Base-by-base conservation (phyloP, 2,329 filamentous ascomycete genomes). In the Ceratocystis alfenasii region DNA sequence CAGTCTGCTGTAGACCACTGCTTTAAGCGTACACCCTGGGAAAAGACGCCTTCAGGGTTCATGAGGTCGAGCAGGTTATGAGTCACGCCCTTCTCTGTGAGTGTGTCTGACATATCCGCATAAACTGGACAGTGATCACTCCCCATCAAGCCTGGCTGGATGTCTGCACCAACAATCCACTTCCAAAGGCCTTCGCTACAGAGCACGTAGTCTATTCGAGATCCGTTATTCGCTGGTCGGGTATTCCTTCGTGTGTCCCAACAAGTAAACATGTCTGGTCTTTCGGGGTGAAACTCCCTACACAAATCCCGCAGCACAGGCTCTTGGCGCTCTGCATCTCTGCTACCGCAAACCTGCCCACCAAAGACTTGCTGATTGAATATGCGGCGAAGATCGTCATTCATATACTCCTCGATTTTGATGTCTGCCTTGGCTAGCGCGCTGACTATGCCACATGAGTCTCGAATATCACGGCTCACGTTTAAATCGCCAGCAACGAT, bases 121-220 rank as follows among this genome's bases (percentile, higher is more conserved):
- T 88, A 97, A 0, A 97, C 93, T 0, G 94, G 94, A 71, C 94
- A 99, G 74, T 99, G 94, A 72, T 99, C 94, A 1, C 93, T 97
- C 0, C 94, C 94, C 81, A 95, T 87, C 25, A 97, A 77, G 0
- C 92, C 92, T 75, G 96, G 90, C 73, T 97, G 94, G 41, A 97
- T 97, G 71, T 96, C 86, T 5, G 90, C 84, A 55, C 86, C 83
- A 30, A 78, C 79, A 71, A 96, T 88, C 90, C 92, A 96, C 63
- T 82, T 77, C 71, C 86, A 88, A 78, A 96, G 88, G 45, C 83
- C 82, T 50, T 87, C 79, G 69, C 86, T 94, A 73, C 90, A 95
- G 2, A 97, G 80, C 20, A 99, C 83, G 75, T 95, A 97, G 75
- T 99, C 94, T 70, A 97, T 97, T 45, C 94, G 84, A 65, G 89